Base-by-base conservation (phyloP, 202 grass and related monocot genomes). In the Setaria viridis region DNA sequence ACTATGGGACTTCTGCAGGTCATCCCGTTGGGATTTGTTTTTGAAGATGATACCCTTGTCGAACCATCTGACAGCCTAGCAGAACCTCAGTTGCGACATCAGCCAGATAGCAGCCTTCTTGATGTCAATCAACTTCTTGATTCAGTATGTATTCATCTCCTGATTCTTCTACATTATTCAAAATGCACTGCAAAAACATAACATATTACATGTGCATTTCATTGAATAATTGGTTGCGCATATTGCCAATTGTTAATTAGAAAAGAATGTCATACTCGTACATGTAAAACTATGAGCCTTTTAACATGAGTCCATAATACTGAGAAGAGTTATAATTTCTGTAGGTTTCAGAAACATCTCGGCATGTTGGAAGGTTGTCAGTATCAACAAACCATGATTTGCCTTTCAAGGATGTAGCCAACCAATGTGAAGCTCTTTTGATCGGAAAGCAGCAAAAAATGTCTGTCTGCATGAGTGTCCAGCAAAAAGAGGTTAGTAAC, bases 81-180 rank as follows among this genome's bases (percentile, higher is more conserved):
- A 78, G 91, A 92, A 85, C 63, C 88, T 63, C 79, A 76, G 58
- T 69, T 59, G 10, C 86, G 29, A 32, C 60, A 91, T 57, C 59
- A 58, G 4, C 74, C 43, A 82, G 82, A 91, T 58, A 87, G 68
- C 19, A 87, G 78, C 47, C 67, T 94, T 85, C 84, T 96, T 70
- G 93, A 88, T 82, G 90, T 93, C 62, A 78, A 92, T 67, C 87
- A 90, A 72, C 90, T 99, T 78, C 87, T 99, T 2, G 86, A 99
- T 88, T 96, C 93, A 48, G 97, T 94, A 94, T 53, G 83, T 81
- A 60, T 66, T 74, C 78, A 67, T 80, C 7, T 85, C 37, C 13
- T 77, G n/a, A 6, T 60, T 87, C 7, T 57, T 66, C 37, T 67
- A 32, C 11, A 72, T 48, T 76, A 32, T 34, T 85, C 62, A 35